Evolutionary conservation across 441 rosid genomes (phyloP).

Genomic region (Adansonia madagascariensis): DNA sequence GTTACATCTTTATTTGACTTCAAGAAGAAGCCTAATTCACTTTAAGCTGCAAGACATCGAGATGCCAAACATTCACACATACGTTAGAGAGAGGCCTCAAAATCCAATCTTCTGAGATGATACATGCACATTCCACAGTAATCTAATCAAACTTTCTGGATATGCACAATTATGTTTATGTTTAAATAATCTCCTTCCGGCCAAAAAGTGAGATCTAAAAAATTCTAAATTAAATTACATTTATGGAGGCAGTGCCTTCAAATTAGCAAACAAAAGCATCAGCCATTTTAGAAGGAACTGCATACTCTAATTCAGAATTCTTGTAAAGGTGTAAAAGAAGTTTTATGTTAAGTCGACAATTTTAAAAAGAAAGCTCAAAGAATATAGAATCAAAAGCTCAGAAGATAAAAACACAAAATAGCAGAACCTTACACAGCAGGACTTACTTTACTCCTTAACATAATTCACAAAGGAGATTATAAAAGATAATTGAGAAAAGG

Average conservation of each 20-base stretch:
- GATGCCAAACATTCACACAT: neutral
- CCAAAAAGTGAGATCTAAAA: neutral
- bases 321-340: neutral
- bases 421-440: constrained; percentile 9
- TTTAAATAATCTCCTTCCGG: neutral
- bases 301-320: constrained; percentile 10
- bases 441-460: constrained; percentile 7
- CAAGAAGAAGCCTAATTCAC: neutral
- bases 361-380: neutral
- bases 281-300: neutral
- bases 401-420: neutral
- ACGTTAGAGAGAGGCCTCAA: neutral
- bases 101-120: neutral
- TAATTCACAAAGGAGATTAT: constrained; percentile 4
- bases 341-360: neutral
- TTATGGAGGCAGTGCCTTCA: neutral
- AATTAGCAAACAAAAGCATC: constrained; percentile 7
- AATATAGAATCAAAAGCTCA: neutral
- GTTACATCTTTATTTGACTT: constrained; percentile 5
- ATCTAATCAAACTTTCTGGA: constrained; percentile 9
- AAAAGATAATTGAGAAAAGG: neutral
- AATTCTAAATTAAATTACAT: neutral
- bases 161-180: neutral
- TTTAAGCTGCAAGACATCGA: constrained; percentile 6
- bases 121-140: neutral